A percentile compares a stretch with the other conserved stretches of the same genome.
These are phyloP conservation scores for Streptanthus diversifolius DNA, from an alignment of 345 rosid species.

Conservation along the genomic window DNA sequence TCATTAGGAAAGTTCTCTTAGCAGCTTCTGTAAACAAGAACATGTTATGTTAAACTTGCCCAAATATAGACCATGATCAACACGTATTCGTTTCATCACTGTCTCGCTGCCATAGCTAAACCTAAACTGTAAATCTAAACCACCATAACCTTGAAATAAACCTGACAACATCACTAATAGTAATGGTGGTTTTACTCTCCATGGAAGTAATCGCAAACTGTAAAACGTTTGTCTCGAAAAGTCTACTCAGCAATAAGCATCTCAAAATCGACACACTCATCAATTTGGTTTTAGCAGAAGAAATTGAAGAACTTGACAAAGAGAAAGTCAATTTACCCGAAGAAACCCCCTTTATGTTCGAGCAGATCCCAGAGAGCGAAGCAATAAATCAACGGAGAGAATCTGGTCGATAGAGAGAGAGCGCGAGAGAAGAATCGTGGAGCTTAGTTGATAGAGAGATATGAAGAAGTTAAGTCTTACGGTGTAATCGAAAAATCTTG, in stretches of 20 bases:
- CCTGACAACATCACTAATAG: neutral
- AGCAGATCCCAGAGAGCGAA: constrained; percentile 27
- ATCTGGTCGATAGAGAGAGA: neutral
- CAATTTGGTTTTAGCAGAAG: neutral
- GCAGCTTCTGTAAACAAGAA: neutral
- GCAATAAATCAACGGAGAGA: neutral
- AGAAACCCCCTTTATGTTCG: neutral
- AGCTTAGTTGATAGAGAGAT: neutral
- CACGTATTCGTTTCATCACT: neutral
- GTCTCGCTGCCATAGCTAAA: neutral
- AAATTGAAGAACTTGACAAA: neutral
- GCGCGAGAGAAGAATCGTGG: constrained; percentile 1
- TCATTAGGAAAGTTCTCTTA: neutral
- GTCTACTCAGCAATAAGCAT: neutral
- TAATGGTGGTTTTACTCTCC: neutral
- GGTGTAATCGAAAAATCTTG: neutral
- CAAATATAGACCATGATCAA: neutral
- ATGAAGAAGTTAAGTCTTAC: neutral
- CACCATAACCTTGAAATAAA: neutral
- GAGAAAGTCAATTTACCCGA: constrained; percentile 7
- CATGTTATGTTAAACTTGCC: neutral
- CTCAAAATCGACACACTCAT: neutral
- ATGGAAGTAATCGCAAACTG: neutral
- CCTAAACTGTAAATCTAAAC: neutral
- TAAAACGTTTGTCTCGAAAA: neutral